A percentile compares a stretch with the other conserved stretches of the same genome.
Evolutionary conservation across 2,329 filamentous ascomycete species (phyloP).

Genomic region (Balansia obtecta): DNA sequence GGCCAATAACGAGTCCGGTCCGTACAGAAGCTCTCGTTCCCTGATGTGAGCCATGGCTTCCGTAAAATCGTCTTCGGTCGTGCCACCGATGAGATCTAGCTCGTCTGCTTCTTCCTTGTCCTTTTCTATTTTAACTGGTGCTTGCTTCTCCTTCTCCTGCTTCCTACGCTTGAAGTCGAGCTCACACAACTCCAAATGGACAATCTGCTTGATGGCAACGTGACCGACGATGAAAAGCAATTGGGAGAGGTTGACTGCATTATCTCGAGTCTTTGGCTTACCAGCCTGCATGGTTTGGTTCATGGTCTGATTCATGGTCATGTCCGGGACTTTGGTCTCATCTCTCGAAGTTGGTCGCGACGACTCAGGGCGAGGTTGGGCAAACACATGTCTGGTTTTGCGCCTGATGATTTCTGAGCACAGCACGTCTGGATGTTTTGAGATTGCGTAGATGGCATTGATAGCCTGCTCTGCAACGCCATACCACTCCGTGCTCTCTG

Average conservation of each 20-base stretch:
- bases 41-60: slow-evolving; percentile 76
- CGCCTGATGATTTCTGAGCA: slow-evolving; percentile 83
- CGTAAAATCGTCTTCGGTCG: slow-evolving; percentile 85
- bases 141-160: slow-evolving; percentile 68
- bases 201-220: slow-evolving; percentile 96
- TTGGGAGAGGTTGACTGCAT: slow-evolving; percentile 71
- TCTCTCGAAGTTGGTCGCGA: slow-evolving; percentile 33
- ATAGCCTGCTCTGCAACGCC: slow-evolving; percentile 94
- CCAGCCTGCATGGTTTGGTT: slow-evolving; percentile 6
- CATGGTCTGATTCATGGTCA: slow-evolving; percentile 18
- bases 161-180: slow-evolving; percentile 96
- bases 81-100: slow-evolving; percentile 90
- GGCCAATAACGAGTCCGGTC: slow-evolving; percentile 70
- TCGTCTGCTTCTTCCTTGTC: slow-evolving; percentile 62
- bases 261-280: slow-evolving; percentile 44
- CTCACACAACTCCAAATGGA: slow-evolving; percentile 94
- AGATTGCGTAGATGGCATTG: slow-evolving; percentile 84
- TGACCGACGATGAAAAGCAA: slow-evolving; percentile 92
- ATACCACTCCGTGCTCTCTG: slow-evolving; percentile 90
- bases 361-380: slow-evolving; percentile 27
- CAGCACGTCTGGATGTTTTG: slow-evolving; percentile 85
- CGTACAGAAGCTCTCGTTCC: slow-evolving; percentile 73
- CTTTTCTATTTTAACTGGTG: slow-evolving; percentile 34
- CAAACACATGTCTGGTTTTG: slow-evolving; percentile 76
- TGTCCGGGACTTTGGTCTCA: slow-evolving; percentile 23